phyloP scores from a whole-genome alignment of 441 rosid genomes.

The Mallotus japonicus region DNA sequence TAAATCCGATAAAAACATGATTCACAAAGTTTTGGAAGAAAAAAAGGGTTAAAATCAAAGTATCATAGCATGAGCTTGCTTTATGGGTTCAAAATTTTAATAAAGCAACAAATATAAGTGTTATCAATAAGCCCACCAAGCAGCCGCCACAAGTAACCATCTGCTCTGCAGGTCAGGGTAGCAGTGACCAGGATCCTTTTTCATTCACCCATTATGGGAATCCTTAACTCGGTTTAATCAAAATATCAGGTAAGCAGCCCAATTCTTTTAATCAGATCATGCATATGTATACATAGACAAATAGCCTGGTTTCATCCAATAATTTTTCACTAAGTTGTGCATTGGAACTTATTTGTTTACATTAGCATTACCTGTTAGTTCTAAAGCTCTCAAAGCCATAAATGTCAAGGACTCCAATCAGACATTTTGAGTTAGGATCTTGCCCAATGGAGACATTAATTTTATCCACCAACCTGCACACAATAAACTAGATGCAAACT shows the following conservation, averaged over 20 bases:
- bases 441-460: slow-evolving; percentile 89
- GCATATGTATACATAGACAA: neutral
- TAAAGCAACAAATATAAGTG: neutral
- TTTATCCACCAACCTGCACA: slow-evolving; percentile 82
- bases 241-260: neutral
- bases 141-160: neutral
- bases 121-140: slow-evolving; percentile 2
- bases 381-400: slow-evolving; percentile 95
- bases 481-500: slow-evolving; percentile 9
- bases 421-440: slow-evolving; percentile 64
- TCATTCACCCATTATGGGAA: neutral
- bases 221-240: neutral
- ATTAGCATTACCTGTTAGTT: slow-evolving; percentile 62
- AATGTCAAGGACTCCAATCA: slow-evolving; percentile 92
- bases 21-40: neutral
- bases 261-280: neutral
- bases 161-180: neutral
- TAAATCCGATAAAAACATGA: neutral
- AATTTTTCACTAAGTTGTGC: too few relatives aligned
- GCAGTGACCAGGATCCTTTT: neutral
- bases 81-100: neutral
- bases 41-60: neutral
- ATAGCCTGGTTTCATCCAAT: neutral
- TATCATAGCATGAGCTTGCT: neutral
- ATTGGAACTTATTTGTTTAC: neutral